Evolutionary conservation across 192 early-diverging fungal genomes (phyloP).

Genomic region (Coemansia sp.): DNA sequence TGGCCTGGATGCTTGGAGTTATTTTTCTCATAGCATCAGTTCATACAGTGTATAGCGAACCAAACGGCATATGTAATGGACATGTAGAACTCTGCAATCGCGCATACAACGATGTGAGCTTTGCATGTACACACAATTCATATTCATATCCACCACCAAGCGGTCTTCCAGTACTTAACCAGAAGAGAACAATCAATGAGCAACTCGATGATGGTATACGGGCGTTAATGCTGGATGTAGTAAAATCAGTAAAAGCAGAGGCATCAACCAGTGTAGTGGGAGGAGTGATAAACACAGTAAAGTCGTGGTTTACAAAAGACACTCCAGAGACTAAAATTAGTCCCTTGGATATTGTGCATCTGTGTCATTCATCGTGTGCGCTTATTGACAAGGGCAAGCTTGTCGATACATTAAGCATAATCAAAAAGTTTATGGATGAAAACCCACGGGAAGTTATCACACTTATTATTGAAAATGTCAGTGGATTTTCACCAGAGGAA

Average conservation of each 20-base stretch:
- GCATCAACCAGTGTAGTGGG: not conserved
- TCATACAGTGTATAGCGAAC: not conserved
- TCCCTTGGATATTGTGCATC: conserved; percentile 37
- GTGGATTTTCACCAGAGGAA: conserved; percentile 46
- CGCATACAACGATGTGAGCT: conserved; percentile 64
- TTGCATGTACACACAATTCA: conserved; percentile 72
- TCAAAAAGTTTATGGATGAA: conserved; percentile 60
- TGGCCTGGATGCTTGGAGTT: too few species aligned
- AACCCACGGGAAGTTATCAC: conserved; percentile 76
- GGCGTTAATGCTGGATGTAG: conserved; percentile 68
- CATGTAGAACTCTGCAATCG: conserved; percentile 62
- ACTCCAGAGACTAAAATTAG: not conserved
- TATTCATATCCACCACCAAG: conserved; percentile 56
- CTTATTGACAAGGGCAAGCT: conserved; percentile 65
- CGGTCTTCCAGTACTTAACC: conserved; percentile 56
- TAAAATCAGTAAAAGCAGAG: conserved; percentile 3
- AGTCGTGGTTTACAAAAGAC: conserved; percentile 8
- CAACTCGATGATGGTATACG: conserved; percentile 79
- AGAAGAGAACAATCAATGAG: conserved; percentile 58
- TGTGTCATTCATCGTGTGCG: conserved; percentile 70
- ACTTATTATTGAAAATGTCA: conserved; percentile 71
- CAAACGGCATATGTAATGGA: conserved; percentile 59
- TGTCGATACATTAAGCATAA: conserved; percentile 50
- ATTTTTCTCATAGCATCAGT: not conserved
- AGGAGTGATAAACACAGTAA: not conserved